phyloP scores from a whole-genome alignment of 129 eudicot genomes.

The Escallonia rubra region DNA sequence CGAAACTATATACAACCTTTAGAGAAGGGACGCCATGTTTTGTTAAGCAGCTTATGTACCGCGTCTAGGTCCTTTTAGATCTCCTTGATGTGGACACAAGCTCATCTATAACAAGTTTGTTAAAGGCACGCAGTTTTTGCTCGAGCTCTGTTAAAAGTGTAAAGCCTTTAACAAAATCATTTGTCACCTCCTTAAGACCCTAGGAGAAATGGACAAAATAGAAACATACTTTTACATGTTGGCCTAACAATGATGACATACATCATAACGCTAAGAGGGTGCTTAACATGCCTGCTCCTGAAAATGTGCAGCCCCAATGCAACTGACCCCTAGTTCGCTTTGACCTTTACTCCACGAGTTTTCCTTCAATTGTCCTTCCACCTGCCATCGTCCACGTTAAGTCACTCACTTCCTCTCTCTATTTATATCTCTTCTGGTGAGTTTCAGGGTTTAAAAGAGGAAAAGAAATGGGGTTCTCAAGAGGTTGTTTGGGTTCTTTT shows the following conservation, averaged over 20 bases:
- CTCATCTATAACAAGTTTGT: no score
- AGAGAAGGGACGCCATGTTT: no score
- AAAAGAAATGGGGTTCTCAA: conserved; percentile 25
- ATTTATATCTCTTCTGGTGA: not conserved
- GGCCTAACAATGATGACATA: conserved; percentile 14
- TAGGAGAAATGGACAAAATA: conserved; percentile 11
- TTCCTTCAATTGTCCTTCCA: conserved; percentile 26
- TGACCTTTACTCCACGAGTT: not conserved
- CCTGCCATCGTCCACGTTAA: conserved; percentile 4
- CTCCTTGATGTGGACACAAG: not conserved
- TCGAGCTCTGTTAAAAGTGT: not conserved
- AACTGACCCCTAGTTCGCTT: not conserved
- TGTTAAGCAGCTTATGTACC: not conserved
- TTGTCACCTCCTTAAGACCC: conserved; percentile 6
- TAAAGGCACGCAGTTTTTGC: not conserved
- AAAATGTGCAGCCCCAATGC: conserved; percentile 7
- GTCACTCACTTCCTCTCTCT: conserved; percentile 8
- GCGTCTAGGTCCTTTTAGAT: conserved; percentile 3
- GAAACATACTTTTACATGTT: conserved; percentile 4
- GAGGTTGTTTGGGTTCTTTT: conserved; percentile 2
- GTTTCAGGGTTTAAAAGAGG: not conserved
- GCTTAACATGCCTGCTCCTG: conserved; percentile 18
- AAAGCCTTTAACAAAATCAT: not conserved
- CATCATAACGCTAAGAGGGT: conserved; percentile 3
- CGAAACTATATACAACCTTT: no score